Evolutionary conservation across 805 yeast species (phyloP).

Genomic region (Allodekkera sacchari): DNA sequence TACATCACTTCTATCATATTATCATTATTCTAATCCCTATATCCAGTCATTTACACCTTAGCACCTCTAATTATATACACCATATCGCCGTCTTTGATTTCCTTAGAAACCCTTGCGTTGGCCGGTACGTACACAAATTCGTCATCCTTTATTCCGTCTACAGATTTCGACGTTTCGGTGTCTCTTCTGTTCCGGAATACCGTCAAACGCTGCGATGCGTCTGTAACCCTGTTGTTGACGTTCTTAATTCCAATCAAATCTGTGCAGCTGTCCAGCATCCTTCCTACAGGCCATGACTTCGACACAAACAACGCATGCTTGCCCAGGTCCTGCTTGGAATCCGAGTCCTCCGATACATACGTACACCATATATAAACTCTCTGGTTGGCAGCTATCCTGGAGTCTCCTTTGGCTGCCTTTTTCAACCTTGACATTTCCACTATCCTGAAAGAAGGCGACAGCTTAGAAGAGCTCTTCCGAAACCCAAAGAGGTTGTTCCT

Average conservation of each 20-base stretch:
- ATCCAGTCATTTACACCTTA: conserved; percentile 7
- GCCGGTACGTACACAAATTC: conserved; percentile 26
- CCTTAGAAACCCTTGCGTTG: conserved; percentile 31
- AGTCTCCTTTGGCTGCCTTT: conserved; percentile 45
- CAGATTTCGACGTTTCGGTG: conserved; percentile 10
- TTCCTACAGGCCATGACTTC: conserved; percentile 52
- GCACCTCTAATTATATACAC: conserved; percentile 47
- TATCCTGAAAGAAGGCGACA: conserved; percentile 10
- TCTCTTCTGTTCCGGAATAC: conserved; percentile 32
- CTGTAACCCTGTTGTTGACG: conserved; percentile 37
- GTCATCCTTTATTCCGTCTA: conserved; percentile 5
- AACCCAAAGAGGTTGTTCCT: no score
- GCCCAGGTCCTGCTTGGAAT: conserved; percentile 2
- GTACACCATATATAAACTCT: conserved; percentile 43
- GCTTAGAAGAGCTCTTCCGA: no score
- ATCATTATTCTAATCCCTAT: no score
- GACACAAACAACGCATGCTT: conserved; percentile 34
- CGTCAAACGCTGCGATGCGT: conserved; percentile 33
- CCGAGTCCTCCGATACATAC: conserved; percentile 25
- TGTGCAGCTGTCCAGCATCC: conserved; percentile 46
- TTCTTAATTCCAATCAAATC: conserved; percentile 39
- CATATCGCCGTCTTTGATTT: conserved; percentile 40
- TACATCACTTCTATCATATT: no score
- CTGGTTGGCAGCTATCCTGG: conserved; percentile 32
- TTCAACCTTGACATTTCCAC: conserved; percentile 33